Evolutionary conservation across 2,329 filamentous ascomycete genomes (phyloP).

Genomic region (Sarocladium oryzae): DNA sequence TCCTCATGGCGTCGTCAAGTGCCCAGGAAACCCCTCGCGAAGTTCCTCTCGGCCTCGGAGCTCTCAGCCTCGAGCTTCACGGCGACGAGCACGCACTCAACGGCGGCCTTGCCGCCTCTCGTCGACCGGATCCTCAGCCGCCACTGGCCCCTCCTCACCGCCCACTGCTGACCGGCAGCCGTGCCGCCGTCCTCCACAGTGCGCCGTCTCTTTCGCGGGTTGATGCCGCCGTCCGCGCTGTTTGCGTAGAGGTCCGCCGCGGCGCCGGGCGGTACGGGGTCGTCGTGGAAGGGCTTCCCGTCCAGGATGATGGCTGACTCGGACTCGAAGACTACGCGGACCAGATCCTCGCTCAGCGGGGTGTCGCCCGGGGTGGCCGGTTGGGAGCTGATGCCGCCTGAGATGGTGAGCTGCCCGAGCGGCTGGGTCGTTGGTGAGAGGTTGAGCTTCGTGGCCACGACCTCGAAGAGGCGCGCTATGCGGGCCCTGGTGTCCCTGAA

Average conservation of each 20-base stretch:
- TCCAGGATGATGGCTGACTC: conserved; percentile 56
- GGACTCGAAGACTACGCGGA: conserved; percentile 56
- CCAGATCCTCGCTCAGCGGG: conserved; percentile 61
- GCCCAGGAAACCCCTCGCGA: conserved; percentile 55
- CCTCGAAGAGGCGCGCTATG: conserved; percentile 67
- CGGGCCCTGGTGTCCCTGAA: conserved; percentile 63
- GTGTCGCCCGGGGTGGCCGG: conserved; percentile 63
- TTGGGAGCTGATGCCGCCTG: conserved; percentile 54
- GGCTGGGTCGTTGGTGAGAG: conserved; percentile 54
- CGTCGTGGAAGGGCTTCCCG: conserved; percentile 30
- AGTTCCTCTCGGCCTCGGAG: conserved; percentile 61
- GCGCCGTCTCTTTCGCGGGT: conserved; percentile 40
- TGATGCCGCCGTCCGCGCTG: background rate
- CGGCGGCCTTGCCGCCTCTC: conserved; percentile 41
- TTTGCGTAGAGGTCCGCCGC: background rate
- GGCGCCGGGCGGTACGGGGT: background rate
- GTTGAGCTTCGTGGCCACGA: conserved; percentile 75
- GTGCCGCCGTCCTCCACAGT: conserved; percentile 23
- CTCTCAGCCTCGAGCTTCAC: conserved; percentile 71
- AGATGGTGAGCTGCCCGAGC: conserved; percentile 59
- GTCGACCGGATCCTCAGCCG: conserved; percentile 56
- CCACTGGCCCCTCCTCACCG: conserved; percentile 65
- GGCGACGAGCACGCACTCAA: conserved; percentile 67
- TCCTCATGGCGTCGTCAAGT: no score
- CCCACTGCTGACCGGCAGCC: conserved; percentile 43